Evolutionary conservation across 805 yeast genomes (phyloP).

Genomic region (Candida silvicultrix): DNA sequence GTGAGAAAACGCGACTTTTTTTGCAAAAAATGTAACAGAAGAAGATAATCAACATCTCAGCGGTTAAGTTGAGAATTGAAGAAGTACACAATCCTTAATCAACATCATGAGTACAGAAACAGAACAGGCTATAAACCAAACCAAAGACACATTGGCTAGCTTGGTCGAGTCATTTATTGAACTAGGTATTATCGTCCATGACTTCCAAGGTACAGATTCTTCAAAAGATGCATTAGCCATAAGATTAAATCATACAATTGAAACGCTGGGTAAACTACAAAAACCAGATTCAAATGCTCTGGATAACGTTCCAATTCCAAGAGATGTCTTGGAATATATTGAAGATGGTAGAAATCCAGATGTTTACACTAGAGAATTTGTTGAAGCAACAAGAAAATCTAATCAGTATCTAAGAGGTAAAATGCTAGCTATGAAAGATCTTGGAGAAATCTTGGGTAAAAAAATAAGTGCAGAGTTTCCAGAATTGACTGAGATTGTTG

Average conservation of each 20-base stretch:
- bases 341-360: conserved; percentile 98
- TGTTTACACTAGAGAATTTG: conserved; percentile 92
- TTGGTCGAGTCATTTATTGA: conserved; percentile 79
- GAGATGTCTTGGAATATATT: conserved; percentile 84
- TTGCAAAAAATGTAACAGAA: no score
- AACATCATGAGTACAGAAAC: conserved; percentile 7
- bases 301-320: conserved; percentile 49
- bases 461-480: conserved; percentile 78
- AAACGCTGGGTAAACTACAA: conserved; percentile 29
- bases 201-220: conserved; percentile 83
- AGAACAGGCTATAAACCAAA: conserved; percentile 22
- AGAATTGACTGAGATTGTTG: conserved; percentile 53
- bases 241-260: conserved; percentile 34
- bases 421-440: conserved; percentile 57
- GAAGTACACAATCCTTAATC: no score
- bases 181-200: conserved; percentile 87
- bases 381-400: conserved; percentile 85
- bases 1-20: no score
- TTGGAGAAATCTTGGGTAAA: conserved; percentile 60
- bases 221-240: conserved; percentile 51
- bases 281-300: conserved; percentile 27
- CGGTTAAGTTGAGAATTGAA: no score
- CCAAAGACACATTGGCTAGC: conserved; percentile 34
- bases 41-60: background rate
- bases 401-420: conserved; percentile 87